Base-by-base conservation (phyloP, 1,284 basidiomycete species). In the Trichosporon coremiiforme region DNA sequence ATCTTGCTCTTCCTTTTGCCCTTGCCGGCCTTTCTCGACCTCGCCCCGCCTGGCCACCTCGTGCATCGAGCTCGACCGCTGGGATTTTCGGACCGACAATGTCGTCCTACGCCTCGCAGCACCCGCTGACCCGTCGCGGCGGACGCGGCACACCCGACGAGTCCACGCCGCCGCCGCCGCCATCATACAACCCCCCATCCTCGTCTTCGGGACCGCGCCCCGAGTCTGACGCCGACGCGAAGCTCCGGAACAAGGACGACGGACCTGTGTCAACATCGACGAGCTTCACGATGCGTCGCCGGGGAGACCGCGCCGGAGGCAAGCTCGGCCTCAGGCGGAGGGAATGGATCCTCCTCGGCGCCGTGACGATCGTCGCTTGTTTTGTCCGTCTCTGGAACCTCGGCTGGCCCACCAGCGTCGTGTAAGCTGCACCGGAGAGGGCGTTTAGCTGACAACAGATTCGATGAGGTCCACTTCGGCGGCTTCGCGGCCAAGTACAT, bases 381-480 rank as follows among this genome's bases (percentile, higher is more conserved):
- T 87, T 86, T 38, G 91, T 96, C 12, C 87, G 95, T 66, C 81
- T 94, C 66, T 95, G 90, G 84, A 87, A 90, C 69, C 85, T 97
- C 65, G 91, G 90, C 41, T 87, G 89, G 78, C 94, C 95, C 0
- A 87, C 89, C 71, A 94, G 91, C 77, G 92, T 97, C 45, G 94
- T 97, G 93, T 95, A 76, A 86, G 92, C 88, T 31, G 25, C 25
- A 25, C 2, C 25, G 25, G 1, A 2, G 1, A 25, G 25, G 3
- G 25, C 25, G 36, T 6, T 15, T 35, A 53, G 57, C 70, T 68
- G n/a, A 70, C 62, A 9, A 53, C 77, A 96, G 94, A 20, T 98
- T 98, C 81, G 95, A 98, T 79, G 95, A 98, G 83, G 95, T 97
- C 0, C 95, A 97, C 82, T 97, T 98, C 83, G 95, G 95, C 71